phyloP scores from a whole-genome alignment of 2,329 filamentous ascomycete genomes.

The Cordyceps fumosorosea region DNA sequence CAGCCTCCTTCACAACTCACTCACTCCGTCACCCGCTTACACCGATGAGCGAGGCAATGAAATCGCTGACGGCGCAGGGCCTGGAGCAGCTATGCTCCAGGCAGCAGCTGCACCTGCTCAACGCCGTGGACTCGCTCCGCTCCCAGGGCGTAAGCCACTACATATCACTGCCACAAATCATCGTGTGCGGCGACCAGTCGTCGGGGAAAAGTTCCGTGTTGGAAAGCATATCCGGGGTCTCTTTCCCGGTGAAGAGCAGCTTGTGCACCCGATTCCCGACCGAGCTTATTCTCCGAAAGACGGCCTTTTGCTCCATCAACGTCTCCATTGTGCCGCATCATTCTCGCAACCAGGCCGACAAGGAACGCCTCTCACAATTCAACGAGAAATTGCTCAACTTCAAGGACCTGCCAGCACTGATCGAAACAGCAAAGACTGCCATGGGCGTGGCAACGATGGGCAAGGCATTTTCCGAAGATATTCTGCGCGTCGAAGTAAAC shows the following conservation, averaged over 20 bases:
- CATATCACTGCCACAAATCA: constrained; percentile 38
- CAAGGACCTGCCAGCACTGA: constrained; percentile 35
- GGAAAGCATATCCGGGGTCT: constrained; percentile 48
- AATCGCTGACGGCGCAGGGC: background rate
- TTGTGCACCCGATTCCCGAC: constrained; percentile 51
- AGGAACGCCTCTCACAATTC: background rate
- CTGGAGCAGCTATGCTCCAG: constrained; percentile 5
- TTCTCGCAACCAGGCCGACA: constrained; percentile 1
- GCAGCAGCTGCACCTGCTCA: constrained; percentile 24
- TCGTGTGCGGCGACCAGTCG: constrained; percentile 50
- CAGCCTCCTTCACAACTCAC: background rate
- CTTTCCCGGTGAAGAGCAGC: constrained; percentile 45
- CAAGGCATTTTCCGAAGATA: constrained; percentile 18
- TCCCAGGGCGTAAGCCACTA: constrained; percentile 29
- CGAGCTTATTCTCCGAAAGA: constrained; percentile 40
- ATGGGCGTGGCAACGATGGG: constrained; percentile 34
- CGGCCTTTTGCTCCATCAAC: constrained; percentile 15
- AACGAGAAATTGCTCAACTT: constrained; percentile 25
- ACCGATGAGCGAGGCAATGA: background rate
- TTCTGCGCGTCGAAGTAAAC: constrained; percentile 21
- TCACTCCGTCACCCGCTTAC: background rate
- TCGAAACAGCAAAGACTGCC: constrained; percentile 38
- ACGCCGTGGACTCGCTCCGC: constrained; percentile 30
- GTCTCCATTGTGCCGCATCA: constrained; percentile 19
- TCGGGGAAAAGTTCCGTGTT: constrained; percentile 52